Evolutionary conservation across 352 stramenopile genomes (phyloP), one percentile per base, ranked within the genome.

Genomic region (Globisporangium nodosum): DNA sequence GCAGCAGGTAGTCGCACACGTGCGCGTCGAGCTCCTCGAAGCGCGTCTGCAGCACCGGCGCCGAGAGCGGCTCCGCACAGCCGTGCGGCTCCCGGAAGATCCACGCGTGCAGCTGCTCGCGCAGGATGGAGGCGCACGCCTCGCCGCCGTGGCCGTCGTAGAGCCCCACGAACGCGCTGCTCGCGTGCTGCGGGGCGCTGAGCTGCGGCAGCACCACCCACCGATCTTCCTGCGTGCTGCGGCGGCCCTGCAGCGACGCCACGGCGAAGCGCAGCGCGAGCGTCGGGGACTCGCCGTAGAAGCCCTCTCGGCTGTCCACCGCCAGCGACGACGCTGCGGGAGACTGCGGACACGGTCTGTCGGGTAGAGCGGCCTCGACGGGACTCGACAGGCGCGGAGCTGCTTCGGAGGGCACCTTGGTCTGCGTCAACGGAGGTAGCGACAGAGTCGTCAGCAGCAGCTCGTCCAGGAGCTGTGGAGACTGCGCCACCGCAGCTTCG

Each of bases 61-160:
- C 21, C 0, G 56, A 59, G 33, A 59, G 56, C n/a, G 66, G 65
- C 43, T 16, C 11, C 7, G n/a, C 45, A 37, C 64, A 48, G 16
- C 57, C 56, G 57, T 83, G 69, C 0, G 55, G 61, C 4, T 69
- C 66, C 3, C 63, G 65, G 30, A 89, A 81, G 21, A 95, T 69
- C 70, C 73, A 85, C 42, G 57, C 61, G 55, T 95, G 86, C 33
- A 96, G 69, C 51, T 88, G 75, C 4, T 91, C 75, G 46, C 85
- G 77, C 6, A 96, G 71, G 49, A 90, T 88, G 33, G 70, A 78
- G 15, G 82, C 74, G 49, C 77, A 88, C 35, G 85, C 80, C 16
- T 90, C 76, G 8, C 87, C 88, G 1, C 79, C 79, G 24, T 96
- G 88, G 24, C 87, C 87, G 53, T 96, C 87, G 67, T 92, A 96